Conservation (phyloP, 164 flowering plant genomes). For the Chimonanthus praecox region DNA sequence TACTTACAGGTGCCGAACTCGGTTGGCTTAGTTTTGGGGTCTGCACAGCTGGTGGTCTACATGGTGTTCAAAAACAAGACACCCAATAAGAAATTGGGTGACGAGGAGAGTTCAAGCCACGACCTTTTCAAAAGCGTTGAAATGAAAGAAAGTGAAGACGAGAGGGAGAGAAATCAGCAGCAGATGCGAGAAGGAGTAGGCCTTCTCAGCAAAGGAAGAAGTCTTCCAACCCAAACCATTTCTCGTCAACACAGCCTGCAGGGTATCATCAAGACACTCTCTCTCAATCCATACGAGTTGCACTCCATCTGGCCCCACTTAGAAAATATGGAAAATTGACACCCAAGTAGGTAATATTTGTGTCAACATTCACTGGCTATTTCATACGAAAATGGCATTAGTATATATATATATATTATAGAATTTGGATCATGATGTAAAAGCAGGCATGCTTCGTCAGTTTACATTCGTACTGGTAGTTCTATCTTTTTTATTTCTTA, state of each 20-base stretch:
- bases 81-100: conserved; percentile 12
- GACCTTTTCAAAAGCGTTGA: conserved; percentile 9
- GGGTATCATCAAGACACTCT: conserved; percentile 27
- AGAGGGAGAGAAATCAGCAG: background rate
- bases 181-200: conserved; percentile 8
- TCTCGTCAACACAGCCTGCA: conserved; percentile 22
- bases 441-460: too few species aligned
- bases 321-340: background rate
- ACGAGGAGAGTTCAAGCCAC: conserved; percentile 30
- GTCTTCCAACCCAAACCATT: conserved; percentile 29
- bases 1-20: conserved; percentile 49
- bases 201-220: conserved; percentile 28
- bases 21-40: conserved; percentile 55
- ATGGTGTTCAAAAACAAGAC: conserved; percentile 16
- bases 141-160: conserved; percentile 11
- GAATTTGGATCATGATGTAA: too few species aligned
- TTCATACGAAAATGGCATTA: too few species aligned
- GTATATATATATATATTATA: too few species aligned
- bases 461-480: too few species aligned
- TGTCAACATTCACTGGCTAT: too few species aligned
- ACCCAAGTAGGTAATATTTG: background rate
- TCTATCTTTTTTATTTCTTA: too few species aligned
- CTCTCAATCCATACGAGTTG: conserved; percentile 24
- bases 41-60: conserved; percentile 32
- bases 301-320: background rate